Evolutionary conservation across 345 rosid species (phyloP).

Genomic region (Litchi chinensis): DNA sequence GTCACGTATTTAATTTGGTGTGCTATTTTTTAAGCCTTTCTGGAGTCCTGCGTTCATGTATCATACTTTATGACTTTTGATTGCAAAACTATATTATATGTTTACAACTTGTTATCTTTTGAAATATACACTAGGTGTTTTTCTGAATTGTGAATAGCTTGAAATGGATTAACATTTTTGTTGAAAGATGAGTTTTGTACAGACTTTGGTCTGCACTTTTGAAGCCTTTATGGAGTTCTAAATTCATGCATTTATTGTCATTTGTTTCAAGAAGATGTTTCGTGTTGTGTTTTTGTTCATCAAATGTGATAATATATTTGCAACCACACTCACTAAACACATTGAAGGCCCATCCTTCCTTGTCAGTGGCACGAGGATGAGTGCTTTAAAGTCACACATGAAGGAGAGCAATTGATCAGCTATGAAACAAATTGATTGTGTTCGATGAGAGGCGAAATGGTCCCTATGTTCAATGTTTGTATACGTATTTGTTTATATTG

Average conservation of each 20-base stretch:
- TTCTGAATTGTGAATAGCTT: background rate
- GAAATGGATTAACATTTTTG: background rate
- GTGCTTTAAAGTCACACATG: background rate
- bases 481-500: no score
- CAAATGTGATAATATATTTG: background rate
- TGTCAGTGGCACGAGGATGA: background rate
- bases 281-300: background rate
- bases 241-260: background rate
- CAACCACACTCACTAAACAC: background rate
- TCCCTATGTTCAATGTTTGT: background rate
- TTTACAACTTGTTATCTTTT: background rate
- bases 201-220: background rate
- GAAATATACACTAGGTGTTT: background rate
- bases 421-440: background rate
- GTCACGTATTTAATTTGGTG: background rate
- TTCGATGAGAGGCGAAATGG: background rate
- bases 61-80: background rate
- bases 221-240: background rate
- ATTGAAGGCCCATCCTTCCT: background rate
- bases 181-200: background rate
- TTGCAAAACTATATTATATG: background rate
- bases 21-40: background rate
- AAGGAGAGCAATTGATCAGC: background rate
- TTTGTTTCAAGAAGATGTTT: background rate
- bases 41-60: background rate